Evolutionary conservation across 192 early-diverging fungal species (phyloP), one percentile per base, ranked within the genome.

Genomic region (Gaertneriomyces semiglobifer): DNA sequence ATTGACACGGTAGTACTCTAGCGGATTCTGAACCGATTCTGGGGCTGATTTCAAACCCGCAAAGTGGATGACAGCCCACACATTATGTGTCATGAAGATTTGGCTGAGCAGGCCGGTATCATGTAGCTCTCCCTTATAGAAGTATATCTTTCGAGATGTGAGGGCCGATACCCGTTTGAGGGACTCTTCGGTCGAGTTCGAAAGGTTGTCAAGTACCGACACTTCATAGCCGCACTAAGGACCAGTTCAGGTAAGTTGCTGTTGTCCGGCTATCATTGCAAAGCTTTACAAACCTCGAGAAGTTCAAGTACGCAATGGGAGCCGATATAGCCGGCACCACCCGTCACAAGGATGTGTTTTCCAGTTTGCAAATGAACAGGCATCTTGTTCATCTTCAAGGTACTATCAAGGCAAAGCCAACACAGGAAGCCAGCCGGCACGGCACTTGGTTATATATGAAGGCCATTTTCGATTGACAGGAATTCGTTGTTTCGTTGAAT

Each of bases 1-100:
- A 74, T 95, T 95, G 82, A 89, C 90, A 69, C 84, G 79, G 78
- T 92, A 95, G 73, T 95, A 95, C 50, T 77, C 76, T 6, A 93
- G 74, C 39, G 93, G 92, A 55, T 83, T 80, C 20, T 72, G 60
- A 10, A 88, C 81, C 0, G 92, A 93, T 76, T 93, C 90, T 9
- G 87, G 86, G 8, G 93, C 91, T 1, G 88, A 89, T 69, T 92
- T 95, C 57, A 78, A 54, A 9, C 44, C 75, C 1, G 70, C 65
- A 56, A 76, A 77, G 44, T 77, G 68, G 50, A 80, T 77, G 11
- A 80, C 72, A 45, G 62, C 74, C 25, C 70, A 75, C 16, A 77
- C 47, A 12, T 58, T 12, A 67, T 88, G 83, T 63, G 87, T 68
- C 44, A 61, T 48, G 72, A 95, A 95, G 48, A 95, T 79, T 3